These are phyloP conservation scores for Porpolomopsis calyptriformis DNA, from an alignment of 768 basidiomycete genomes.

Conservation along the genomic window DNA sequence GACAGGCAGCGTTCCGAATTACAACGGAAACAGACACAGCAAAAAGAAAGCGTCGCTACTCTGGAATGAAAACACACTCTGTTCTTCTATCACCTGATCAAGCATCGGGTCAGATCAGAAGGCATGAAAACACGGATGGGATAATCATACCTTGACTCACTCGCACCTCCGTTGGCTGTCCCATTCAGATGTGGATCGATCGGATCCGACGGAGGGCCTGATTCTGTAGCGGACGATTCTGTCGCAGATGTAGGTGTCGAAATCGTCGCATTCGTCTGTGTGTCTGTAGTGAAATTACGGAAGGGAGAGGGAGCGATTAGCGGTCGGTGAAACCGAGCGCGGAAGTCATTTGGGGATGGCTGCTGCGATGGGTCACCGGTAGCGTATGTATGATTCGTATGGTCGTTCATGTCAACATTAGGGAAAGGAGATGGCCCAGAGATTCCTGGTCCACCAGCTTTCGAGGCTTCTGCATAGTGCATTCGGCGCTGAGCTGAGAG, in stretches of 20 bases:
- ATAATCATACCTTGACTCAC: conserved; percentile 6
- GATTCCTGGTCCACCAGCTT: conserved; percentile 17
- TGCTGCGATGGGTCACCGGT: conserved; percentile 17
- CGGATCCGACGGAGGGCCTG: conserved; percentile 19
- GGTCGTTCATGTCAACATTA: conserved; percentile 12
- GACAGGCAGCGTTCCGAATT: too few relatives aligned
- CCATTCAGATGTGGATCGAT: conserved; percentile 28
- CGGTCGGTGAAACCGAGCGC: conserved; percentile 54
- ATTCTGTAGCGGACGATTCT: conserved; percentile 18
- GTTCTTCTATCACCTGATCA: too few relatives aligned
- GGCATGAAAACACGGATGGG: conserved; percentile 2
- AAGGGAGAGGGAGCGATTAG: conserved; percentile 55
- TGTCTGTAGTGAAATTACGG: conserved; percentile 18
- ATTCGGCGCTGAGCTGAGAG: conserved; percentile 25
- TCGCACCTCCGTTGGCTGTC: conserved; percentile 5
- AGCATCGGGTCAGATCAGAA: conserved; percentile 10
- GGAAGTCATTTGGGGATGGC: conserved; percentile 39
- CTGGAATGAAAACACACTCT: too few relatives aligned
- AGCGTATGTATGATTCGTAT: conserved; percentile 12
- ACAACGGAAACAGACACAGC: too few relatives aligned
- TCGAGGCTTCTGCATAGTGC: conserved; percentile 31
- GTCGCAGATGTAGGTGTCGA: conserved; percentile 21
- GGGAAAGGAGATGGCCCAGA: conserved; percentile 19
- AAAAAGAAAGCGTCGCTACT: too few relatives aligned
- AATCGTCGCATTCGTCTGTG: conserved; percentile 9